Conservation (phyloP, 2,329 filamentous ascomycete genomes). For the Fusarium algeriense region DNA sequence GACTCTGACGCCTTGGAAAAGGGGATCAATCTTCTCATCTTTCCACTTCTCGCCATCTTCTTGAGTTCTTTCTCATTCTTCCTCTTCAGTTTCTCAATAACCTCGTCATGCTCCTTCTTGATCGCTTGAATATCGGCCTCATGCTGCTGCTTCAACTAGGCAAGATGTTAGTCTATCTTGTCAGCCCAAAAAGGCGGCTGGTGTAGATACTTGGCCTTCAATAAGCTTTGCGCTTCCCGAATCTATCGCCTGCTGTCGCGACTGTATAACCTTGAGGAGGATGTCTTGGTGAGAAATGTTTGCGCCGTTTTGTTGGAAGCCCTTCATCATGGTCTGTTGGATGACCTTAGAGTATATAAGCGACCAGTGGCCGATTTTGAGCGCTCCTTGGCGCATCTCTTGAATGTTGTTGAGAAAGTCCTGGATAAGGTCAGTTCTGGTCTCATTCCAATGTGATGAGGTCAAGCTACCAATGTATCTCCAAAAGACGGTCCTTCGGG, state of each 20-base stretch:
- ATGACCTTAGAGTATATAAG: slow-evolving; percentile 3
- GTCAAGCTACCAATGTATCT: not conserved
- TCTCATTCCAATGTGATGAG: rapidly evolving
- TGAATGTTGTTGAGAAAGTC: not conserved
- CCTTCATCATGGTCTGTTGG: slow-evolving; percentile 1
- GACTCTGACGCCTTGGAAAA: not conserved
- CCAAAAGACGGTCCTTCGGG: not conserved
- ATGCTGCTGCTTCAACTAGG: not conserved
- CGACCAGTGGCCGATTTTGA: not conserved
- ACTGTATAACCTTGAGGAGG: not conserved
- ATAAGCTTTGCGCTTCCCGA: slow-evolving; percentile 1
- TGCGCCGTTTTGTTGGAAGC: not conserved
- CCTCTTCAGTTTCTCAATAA: not conserved
- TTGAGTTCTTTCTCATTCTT: not conserved
- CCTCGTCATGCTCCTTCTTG: not conserved
- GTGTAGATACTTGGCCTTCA: not conserved
- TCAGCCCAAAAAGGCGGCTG: not conserved
- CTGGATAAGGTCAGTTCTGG: not conserved
- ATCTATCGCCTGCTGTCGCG: not conserved
- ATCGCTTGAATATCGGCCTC: not conserved
- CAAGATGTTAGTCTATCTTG: not conserved
- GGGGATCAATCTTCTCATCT: not conserved
- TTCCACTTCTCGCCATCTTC: not conserved
- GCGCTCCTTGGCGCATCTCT: not conserved
- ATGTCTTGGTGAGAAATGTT: not conserved